phyloP scores from a whole-genome alignment of 345 rosid genomes.

The Brassica juncea region DNA sequence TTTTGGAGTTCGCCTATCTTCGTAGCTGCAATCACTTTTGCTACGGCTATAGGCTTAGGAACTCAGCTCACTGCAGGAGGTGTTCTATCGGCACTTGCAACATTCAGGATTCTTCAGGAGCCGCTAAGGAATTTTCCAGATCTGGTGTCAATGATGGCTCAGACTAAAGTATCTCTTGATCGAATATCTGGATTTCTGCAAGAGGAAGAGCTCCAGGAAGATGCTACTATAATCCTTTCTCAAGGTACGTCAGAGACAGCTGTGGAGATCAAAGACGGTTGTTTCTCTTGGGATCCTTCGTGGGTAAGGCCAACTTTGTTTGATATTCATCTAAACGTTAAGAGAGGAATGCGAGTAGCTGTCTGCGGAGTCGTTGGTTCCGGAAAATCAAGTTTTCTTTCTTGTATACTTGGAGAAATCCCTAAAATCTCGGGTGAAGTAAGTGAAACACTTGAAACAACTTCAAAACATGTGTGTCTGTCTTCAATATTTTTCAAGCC shows the following conservation, averaged over 20 bases:
- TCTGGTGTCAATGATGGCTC: conserved; percentile 7
- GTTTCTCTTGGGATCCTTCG: conserved; percentile 8
- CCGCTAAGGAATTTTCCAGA: conserved; percentile 3
- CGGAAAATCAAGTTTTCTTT: background rate
- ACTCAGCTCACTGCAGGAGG: conserved; percentile 5
- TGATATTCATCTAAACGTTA: background rate
- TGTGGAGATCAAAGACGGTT: conserved; percentile 4
- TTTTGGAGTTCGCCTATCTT: background rate
- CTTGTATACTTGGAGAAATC: conserved; percentile 2
- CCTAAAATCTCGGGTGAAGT: conserved; percentile 8
- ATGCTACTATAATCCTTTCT: background rate
- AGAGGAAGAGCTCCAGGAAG: conserved; percentile 11
- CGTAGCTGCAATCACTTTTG: conserved; percentile 1
- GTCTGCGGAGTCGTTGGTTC: background rate
- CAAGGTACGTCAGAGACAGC: background rate
- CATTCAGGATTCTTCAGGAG: conserved; percentile 10
- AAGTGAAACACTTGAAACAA: background rate
- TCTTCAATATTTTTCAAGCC: background rate
- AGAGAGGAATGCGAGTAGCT: conserved; percentile 8
- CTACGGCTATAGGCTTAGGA: background rate
- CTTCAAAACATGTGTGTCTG: background rate
- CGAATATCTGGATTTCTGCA: background rate
- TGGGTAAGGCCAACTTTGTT: conserved; percentile 4
- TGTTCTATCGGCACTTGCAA: background rate
- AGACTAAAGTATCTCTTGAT: conserved; percentile 3